Evolutionary conservation across 768 basidiomycete species (phyloP).

Genomic region (Tricholoma terreum): DNA sequence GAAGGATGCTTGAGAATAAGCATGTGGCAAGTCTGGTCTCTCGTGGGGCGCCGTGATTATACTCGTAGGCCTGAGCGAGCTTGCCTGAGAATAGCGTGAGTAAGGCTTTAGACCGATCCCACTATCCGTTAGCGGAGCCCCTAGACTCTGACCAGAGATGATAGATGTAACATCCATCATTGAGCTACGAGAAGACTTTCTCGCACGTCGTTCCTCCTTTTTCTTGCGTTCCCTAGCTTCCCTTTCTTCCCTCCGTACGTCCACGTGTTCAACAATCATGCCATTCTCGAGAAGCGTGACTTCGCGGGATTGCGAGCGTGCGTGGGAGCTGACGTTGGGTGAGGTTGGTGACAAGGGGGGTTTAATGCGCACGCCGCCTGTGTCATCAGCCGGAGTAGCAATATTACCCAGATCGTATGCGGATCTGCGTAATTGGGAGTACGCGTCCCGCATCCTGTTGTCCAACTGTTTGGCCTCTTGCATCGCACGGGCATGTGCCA

Average conservation of each 20-base stretch:
- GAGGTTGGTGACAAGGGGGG: conserved; percentile 47
- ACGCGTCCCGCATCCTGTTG: conserved; percentile 74
- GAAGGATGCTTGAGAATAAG: conserved; percentile 77
- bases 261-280: conserved; percentile 85
- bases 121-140: conserved; percentile 50
- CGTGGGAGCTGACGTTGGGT: conserved; percentile 38
- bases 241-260: conserved; percentile 75
- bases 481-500: conserved; percentile 74
- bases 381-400: conserved; percentile 50
- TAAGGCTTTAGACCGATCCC: conserved; percentile 53
- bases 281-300: conserved; percentile 84
- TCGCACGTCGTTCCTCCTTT: conserved; percentile 66
- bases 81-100: conserved; percentile 57
- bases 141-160: conserved; percentile 62
- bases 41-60: conserved; percentile 58
- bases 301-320: conserved; percentile 60
- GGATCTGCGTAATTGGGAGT: conserved; percentile 75
- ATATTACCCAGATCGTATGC: conserved; percentile 63
- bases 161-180: conserved; percentile 70
- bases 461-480: conserved; percentile 77
- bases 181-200: conserved; percentile 74
- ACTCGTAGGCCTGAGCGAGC: conserved; percentile 56
- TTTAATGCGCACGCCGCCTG: conserved; percentile 68
- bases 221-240: conserved; percentile 70
- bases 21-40: conserved; percentile 58